Evolutionary conservation across 441 rosid species (phyloP), one percentile per base, ranked within the genome.

Genomic region (Dalechampia spathulata): DNA sequence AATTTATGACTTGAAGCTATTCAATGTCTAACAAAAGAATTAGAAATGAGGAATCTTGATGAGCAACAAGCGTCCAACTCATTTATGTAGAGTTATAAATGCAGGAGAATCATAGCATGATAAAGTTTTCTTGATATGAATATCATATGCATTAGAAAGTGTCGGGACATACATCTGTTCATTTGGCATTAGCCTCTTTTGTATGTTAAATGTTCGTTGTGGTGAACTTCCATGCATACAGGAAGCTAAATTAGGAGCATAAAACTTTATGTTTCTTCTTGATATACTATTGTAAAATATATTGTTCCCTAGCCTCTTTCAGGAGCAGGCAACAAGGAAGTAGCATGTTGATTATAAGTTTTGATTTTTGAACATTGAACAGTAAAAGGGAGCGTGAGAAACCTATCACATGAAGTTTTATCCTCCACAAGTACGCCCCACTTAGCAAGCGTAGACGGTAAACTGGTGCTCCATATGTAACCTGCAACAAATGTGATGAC

Each of bases 351-450:
- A 6, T 36, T 36, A 2, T 11, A 5, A 30, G 34, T 3, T 30
- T 30, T 36, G 39, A 28, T 30, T 25, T 4, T 45, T 4, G 44
- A 32, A 50, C 37, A 58, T 42, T 23, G 22, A 9, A 34, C 21
- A 47, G 36, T n/a, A 53, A 64, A 13, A 2, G 32, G 23, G 23
- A 20, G 25, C 40, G 8, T 11, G 40, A 51, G 34, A 17, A 30
- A 90, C 97, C 95, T 84, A 90, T 84, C 45, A 86, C 88, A 61
- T 84, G 97, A 61, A 89, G 83, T 70, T 78, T 83, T 13, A 78
- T 78, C 36, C 64, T 59, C 97, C 97, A 86, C 9, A 45, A 37
- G 71, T 68, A 66, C 3, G 78, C 77, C 8, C 84, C 89, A 63
- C 68, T 72, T 61, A 90, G 55, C 49, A 86, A 66, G 48, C 63